Evolutionary conservation across 805 yeast genomes (phyloP), one percentile per base, ranked within the genome.

Genomic region (Myxozyma udenii): DNA sequence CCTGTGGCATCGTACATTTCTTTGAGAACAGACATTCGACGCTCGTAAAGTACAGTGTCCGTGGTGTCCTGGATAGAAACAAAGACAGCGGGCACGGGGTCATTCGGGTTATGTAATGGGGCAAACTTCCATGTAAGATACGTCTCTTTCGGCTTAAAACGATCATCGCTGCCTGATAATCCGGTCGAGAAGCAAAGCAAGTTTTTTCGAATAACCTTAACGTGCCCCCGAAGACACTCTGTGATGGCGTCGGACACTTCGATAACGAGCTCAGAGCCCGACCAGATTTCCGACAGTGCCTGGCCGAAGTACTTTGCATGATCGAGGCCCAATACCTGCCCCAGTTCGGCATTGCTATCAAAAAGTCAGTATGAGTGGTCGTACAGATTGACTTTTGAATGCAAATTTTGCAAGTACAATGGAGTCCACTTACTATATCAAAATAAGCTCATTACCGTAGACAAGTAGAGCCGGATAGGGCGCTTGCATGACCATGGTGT

Each of bases 51-150:
- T 24, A 65, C 46, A n/a, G 58, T 62, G 26, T 58, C 59, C 64
- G 72, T 68, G 22, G 62, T 63, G 33, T 53, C 52, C 14, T 44
- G 25, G 9, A 66, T 61, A 1, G 61, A 44, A 14, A 47, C 57
- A 32, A 61, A 53, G 18, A 56, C 43, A 24, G 63, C 61, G 42
- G 62, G 64, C 1, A 64, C 56, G 12, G 63, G 57, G 12, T 67
- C 64, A 21, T 64, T 63, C n/a, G 57, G 44, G 22, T 62, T 64
- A 9, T 57, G 30, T 21, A 57, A 42, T 16, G 61, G 61, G 2
- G 44, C 21, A 22, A 57, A 19, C 11, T 37, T 48, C 61, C 61
- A 57, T 4, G 46, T 37, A 16, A 57, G 44, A 35, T 57, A 57
- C 5, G 48, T 36, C 23, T 57, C 61, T 36, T 41, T 30, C 25